phyloP scores from a whole-genome alignment of 1,139 yeast species.

The Magnusiomyces suaveolens region DNA sequence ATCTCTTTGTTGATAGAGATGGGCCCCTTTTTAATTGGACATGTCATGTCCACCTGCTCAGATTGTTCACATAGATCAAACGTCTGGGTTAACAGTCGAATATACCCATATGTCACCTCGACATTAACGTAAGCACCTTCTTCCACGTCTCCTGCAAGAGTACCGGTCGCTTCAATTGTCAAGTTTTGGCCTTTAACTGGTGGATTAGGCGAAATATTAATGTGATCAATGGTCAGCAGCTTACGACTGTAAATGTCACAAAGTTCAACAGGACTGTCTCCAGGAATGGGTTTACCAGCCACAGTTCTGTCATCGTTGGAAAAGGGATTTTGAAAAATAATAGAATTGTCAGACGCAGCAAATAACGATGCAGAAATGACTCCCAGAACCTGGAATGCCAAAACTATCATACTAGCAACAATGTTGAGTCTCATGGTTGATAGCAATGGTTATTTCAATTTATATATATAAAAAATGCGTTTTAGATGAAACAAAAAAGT shows the following conservation, averaged over 20 bases:
- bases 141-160: slow-evolving; percentile 43
- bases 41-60: slow-evolving; percentile 52
- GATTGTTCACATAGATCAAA: slow-evolving; percentile 86
- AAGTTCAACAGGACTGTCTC: slow-evolving; percentile 70
- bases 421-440: neutral
- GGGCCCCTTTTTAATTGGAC: slow-evolving; percentile 69
- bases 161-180: slow-evolving; percentile 68
- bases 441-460: too few species aligned
- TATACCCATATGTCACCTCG: slow-evolving; percentile 86
- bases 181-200: slow-evolving; percentile 74
- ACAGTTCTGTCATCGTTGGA: slow-evolving; percentile 8
- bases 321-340: slow-evolving; percentile 12
- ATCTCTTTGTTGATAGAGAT: slow-evolving; percentile 60
- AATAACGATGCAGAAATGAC: neutral
- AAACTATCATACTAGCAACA: neutral
- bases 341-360: neutral
- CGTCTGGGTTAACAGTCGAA: slow-evolving; percentile 73
- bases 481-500: too few species aligned
- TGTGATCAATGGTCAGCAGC: slow-evolving; percentile 48
- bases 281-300: slow-evolving; percentile 47
- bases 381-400: neutral
- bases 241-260: slow-evolving; percentile 64
- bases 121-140: slow-evolving; percentile 92
- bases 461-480: too few species aligned
- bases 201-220: slow-evolving; percentile 71